Evolutionary conservation across 1,139 yeast species (phyloP).

Genomic region (Saccharomyces pastorianus): DNA sequence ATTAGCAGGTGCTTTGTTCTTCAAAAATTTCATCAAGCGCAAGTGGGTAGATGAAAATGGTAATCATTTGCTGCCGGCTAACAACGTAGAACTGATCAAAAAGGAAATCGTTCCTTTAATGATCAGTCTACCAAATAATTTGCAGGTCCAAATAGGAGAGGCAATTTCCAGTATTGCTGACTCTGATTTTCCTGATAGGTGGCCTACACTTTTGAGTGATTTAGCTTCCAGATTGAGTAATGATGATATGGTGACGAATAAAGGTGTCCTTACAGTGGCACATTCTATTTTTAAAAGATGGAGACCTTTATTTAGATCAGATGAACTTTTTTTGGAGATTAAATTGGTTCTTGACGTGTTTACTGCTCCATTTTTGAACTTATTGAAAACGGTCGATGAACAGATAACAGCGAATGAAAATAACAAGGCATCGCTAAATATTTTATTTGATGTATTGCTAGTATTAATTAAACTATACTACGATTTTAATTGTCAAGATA

Average conservation of each 20-base stretch:
- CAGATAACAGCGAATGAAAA: slow-evolving; percentile 45
- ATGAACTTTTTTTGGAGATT: slow-evolving; percentile 81
- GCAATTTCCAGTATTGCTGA: slow-evolving; percentile 89
- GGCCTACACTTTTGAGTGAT: slow-evolving; percentile 75
- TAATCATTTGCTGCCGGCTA: slow-evolving; percentile 50
- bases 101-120: slow-evolving; percentile 69
- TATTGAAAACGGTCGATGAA: slow-evolving; percentile 59
- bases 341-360: slow-evolving; percentile 79
- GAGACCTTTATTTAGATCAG: slow-evolving; percentile 90
- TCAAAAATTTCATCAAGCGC: slow-evolving; percentile 77
- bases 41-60: slow-evolving; percentile 92
- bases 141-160: slow-evolving; percentile 90
- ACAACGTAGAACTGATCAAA: slow-evolving; percentile 65
- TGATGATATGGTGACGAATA: slow-evolving; percentile 64
- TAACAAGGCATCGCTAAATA: slow-evolving; percentile 41
- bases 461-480: slow-evolving; percentile 73
- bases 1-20: slow-evolving; percentile 82
- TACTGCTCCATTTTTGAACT: slow-evolving; percentile 66
- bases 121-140: slow-evolving; percentile 66
- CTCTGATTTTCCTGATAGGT: slow-evolving; percentile 85
- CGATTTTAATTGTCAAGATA: slow-evolving; percentile 94
- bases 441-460: slow-evolving; percentile 64
- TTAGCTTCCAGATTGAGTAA: slow-evolving; percentile 53
- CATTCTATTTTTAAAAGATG: slow-evolving; percentile 94
- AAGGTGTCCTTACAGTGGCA: slow-evolving; percentile 83